phyloP scores from a whole-genome alignment of 192 early-diverging fungal species.

The Umbelopsis isabellina region DNA sequence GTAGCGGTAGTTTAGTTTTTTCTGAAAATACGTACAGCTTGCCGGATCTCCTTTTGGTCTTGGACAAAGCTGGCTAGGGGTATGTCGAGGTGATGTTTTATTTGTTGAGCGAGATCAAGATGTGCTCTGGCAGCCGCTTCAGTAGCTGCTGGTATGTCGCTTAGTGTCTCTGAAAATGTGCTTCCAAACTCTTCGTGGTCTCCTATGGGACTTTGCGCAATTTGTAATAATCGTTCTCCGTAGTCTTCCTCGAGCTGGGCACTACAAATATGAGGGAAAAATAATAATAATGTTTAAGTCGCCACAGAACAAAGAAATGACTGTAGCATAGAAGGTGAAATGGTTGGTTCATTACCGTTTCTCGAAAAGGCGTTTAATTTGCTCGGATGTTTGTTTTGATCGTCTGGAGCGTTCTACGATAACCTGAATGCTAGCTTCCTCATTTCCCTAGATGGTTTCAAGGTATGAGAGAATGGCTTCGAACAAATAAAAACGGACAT shows the following conservation, averaged over 20 bases:
- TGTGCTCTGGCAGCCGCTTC: slow-evolving; percentile 70
- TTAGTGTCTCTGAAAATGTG: slow-evolving; percentile 61
- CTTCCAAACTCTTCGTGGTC: slow-evolving; percentile 30
- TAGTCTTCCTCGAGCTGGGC: slow-evolving; percentile 74
- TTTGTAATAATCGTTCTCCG: slow-evolving; percentile 63
- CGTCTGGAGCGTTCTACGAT: slow-evolving; percentile 65
- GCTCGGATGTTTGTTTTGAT: slow-evolving; percentile 72
- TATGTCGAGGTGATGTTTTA: slow-evolving; percentile 64
- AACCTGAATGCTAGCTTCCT: slow-evolving; percentile 68
- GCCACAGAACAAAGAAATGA: not conserved
- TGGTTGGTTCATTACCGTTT: slow-evolving; percentile 39
- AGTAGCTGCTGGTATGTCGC: slow-evolving; percentile 60
- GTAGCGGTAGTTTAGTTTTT: slow-evolving; percentile 1
- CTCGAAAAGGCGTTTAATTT: slow-evolving; percentile 64
- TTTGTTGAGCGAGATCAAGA: slow-evolving; percentile 65
- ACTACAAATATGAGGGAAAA: slow-evolving; percentile 33
- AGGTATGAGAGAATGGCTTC: not conserved
- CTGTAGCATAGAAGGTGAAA: too few species aligned
- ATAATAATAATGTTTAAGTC: not conserved
- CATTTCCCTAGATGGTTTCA: slow-evolving; percentile 49
- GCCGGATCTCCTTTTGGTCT: slow-evolving; percentile 64
- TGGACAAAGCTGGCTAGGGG: slow-evolving; percentile 62
- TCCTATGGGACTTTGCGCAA: slow-evolving; percentile 27
- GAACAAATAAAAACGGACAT: not conserved
- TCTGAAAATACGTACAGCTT: slow-evolving; percentile 40